These are phyloP conservation scores for Populus davidiana DNA, from an alignment of 345 rosid species.

Conservation along the genomic window DNA sequence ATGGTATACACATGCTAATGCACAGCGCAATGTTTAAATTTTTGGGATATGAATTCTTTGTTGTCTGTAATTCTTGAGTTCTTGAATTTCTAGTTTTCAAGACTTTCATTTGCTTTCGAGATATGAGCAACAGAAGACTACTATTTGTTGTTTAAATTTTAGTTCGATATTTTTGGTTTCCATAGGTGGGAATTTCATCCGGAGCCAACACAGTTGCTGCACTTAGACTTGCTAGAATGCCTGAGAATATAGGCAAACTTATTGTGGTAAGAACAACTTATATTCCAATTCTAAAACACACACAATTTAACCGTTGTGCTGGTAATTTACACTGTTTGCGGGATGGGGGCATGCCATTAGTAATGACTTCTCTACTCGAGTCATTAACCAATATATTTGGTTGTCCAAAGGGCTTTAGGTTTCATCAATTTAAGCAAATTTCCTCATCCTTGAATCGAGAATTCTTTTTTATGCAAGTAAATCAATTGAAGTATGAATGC, in stretches of 20 bases:
- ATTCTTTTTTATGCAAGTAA: neutral
- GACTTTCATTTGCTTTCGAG: neutral
- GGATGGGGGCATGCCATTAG: neutral
- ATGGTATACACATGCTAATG: neutral
- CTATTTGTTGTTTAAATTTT: neutral
- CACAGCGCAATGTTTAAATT: neutral
- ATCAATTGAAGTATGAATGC: neutral
- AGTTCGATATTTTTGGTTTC: neutral
- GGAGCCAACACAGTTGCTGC: conserved; percentile 97
- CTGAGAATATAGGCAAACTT: conserved; percentile 92
- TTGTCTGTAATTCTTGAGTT: neutral
- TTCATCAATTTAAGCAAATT: neutral
- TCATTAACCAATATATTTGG: neutral
- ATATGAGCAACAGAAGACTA: neutral
- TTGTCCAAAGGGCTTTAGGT: neutral
- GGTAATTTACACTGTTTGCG: neutral
- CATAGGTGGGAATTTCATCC: conserved; percentile 91
- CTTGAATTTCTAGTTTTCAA: neutral
- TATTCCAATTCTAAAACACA: neutral
- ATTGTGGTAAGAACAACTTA: conserved; percentile 63
- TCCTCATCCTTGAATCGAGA: neutral
- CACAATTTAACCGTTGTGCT: neutral
- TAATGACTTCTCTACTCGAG: neutral
- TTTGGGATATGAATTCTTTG: neutral
- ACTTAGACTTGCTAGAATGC: conserved; percentile 70